Conservation (phyloP, 257 asterid genomes). For the Euphrasia confusa region DNA sequence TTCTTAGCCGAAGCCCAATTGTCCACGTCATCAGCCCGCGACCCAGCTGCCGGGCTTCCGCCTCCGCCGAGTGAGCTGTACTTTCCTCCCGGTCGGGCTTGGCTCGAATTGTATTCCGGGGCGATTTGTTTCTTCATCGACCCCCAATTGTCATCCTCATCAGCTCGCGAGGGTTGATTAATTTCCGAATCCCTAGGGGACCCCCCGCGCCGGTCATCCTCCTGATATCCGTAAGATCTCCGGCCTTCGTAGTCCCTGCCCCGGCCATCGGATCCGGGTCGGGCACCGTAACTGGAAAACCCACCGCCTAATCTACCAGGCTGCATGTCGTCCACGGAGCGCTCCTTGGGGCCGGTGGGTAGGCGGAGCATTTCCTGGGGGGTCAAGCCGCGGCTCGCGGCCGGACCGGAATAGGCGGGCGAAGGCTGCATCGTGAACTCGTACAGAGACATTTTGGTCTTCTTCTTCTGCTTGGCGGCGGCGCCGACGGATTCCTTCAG, state of each 20-base stretch:
- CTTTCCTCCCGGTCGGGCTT: constrained; percentile 34
- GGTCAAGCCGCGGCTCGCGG: constrained; percentile 44
- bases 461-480: constrained; percentile 63
- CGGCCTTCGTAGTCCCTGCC: constrained; percentile 44
- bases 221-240: constrained; percentile 66
- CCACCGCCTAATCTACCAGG: constrained; percentile 77
- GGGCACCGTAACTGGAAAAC: constrained; percentile 60
- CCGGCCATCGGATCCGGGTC: constrained; percentile 37
- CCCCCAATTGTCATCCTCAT: constrained; percentile 85
- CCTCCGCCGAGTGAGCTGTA: constrained; percentile 70
- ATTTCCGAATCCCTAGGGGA: constrained; percentile 61
- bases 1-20: constrained; percentile 72
- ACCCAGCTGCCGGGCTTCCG: constrained; percentile 48
- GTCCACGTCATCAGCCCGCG: constrained; percentile 89
- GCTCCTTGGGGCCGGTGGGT: constrained; percentile 91
- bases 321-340: constrained; percentile 69
- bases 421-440: constrained; percentile 49
- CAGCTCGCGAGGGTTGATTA: constrained; percentile 77
- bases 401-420: constrained; percentile 31
- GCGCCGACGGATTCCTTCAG: constrained; percentile 56
- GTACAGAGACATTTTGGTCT: constrained; percentile 70
- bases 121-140: constrained; percentile 56
- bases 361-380: constrained; percentile 69
- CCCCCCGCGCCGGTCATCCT: constrained; percentile 47
- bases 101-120: constrained; percentile 32